These are phyloP conservation scores for Dovyalis caffra DNA, from an alignment of 345 rosid genomes.

Conservation along the genomic window DNA sequence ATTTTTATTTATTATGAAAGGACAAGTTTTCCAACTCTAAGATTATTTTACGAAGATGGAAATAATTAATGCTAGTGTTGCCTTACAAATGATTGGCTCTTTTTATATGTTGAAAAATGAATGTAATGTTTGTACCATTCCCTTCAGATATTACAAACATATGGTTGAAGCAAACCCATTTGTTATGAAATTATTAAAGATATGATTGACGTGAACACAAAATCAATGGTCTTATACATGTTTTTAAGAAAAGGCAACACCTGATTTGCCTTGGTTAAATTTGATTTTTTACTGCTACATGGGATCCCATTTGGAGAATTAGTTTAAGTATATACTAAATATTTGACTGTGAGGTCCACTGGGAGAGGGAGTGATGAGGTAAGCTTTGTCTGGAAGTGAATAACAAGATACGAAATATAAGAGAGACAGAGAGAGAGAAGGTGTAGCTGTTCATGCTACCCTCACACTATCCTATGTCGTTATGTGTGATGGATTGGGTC, in stretches of 20 bases:
- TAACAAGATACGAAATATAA: constrained; percentile 28
- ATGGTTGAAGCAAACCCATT: background rate
- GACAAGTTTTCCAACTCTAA: too few relatives aligned
- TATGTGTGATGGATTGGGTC: constrained; percentile 69
- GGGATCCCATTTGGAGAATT: background rate
- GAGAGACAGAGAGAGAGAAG: constrained; percentile 32
- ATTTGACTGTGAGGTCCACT: constrained; percentile 13
- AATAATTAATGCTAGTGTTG: too few relatives aligned
- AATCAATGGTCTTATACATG: background rate
- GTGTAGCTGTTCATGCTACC: constrained; percentile 53
- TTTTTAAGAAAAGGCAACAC: background rate
- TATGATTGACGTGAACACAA: background rate
- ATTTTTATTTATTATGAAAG: too few relatives aligned
- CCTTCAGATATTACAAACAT: background rate
- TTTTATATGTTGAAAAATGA: too few relatives aligned
- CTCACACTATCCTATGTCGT: constrained; percentile 66
- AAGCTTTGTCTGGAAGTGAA: constrained; percentile 38
- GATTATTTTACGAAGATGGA: too few relatives aligned
- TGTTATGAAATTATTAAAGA: background rate
- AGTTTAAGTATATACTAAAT: background rate
- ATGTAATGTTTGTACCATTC: background rate
- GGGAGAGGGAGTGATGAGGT: constrained; percentile 26
- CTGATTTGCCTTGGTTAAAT: background rate
- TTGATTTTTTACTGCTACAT: background rate
- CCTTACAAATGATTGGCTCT: too few relatives aligned